These are phyloP conservation scores for Pleochaeta shiraiana DNA, from an alignment of 2,329 filamentous ascomycete genomes.

Conservation along the genomic window DNA sequence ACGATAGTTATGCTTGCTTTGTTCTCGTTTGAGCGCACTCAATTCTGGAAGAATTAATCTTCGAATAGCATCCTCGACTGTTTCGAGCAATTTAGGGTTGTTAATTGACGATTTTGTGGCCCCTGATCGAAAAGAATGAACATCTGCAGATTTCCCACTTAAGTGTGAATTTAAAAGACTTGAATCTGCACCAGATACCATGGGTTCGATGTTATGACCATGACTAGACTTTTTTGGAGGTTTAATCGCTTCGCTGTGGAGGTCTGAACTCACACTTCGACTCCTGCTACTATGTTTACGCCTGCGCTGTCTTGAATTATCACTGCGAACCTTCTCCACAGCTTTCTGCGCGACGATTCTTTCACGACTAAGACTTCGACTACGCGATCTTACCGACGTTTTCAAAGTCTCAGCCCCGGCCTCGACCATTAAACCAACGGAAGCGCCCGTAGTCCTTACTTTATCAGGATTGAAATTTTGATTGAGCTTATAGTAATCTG, in stretches of 20 bases:
- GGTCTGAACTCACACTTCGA: constrained; percentile 24
- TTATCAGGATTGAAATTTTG: constrained; percentile 16
- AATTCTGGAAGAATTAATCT: constrained; percentile 66
- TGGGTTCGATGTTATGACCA: constrained; percentile 27
- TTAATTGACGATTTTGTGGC: constrained; percentile 41
- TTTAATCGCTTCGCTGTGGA: constrained; percentile 24
- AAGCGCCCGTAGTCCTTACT: constrained; percentile 16
- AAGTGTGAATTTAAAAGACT: constrained; percentile 34
- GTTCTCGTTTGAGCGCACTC: constrained; percentile 75
- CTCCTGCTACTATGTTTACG: constrained; percentile 24
- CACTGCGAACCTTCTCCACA: constrained; percentile 39
- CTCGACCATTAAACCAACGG: constrained; percentile 21
- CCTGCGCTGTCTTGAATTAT: constrained; percentile 25
- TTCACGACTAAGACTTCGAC: constrained; percentile 42
- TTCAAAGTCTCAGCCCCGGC: constrained; percentile 28
- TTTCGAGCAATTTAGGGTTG: constrained; percentile 48
- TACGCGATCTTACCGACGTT: constrained; percentile 33
- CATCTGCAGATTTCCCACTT: constrained; percentile 32
- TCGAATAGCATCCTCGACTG: constrained; percentile 54
- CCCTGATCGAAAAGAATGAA: constrained; percentile 35
- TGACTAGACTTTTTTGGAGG: constrained; percentile 26
- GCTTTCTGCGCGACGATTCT: constrained; percentile 41
- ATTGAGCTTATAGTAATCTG: constrained; percentile 15
- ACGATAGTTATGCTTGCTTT: constrained; percentile 47
- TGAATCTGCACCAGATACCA: constrained; percentile 28